Percentiles rank a stretch among this genome's conserved stretches.
These are phyloP conservation scores for Byssothecium circinans DNA, from an alignment of 2,329 filamentous ascomycete species.

Conservation along the genomic window DNA sequence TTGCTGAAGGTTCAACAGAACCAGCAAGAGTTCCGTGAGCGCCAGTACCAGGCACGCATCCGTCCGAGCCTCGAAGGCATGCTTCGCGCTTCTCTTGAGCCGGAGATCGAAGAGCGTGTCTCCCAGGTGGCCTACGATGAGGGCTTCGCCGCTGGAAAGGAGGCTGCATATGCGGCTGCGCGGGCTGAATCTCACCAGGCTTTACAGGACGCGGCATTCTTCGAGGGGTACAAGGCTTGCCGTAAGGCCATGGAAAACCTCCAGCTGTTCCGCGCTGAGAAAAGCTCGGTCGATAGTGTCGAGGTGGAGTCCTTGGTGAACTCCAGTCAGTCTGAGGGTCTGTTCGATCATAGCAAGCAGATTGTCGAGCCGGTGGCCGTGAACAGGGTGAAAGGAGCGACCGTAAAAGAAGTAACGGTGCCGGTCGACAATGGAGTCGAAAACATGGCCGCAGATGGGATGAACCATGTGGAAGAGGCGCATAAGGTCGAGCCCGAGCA, in stretches of 20 bases:
- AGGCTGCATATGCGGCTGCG: neutral
- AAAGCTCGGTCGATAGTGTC: neutral
- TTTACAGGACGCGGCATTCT: neutral
- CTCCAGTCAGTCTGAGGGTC: neutral
- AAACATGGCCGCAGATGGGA: too few species aligned
- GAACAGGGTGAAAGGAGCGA: too few species aligned
- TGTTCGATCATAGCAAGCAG: neutral
- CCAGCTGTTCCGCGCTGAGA: neutral
- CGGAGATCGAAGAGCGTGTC: neutral
- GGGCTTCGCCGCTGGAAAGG: slow-evolving; percentile 1
- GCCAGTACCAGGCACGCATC: neutral
- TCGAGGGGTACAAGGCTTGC: neutral
- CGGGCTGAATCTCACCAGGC: neutral
- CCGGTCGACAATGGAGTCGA: too few species aligned
- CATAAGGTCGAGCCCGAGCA: too few species aligned
- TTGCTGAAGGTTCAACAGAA: neutral
- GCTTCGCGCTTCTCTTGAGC: neutral
- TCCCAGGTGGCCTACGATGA: neutral
- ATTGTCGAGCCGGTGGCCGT: too few species aligned
- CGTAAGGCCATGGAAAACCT: neutral
- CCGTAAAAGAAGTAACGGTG: too few species aligned
- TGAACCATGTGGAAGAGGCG: too few species aligned
- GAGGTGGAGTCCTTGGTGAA: neutral
- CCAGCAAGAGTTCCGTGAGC: neutral
- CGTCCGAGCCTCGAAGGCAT: neutral